Conservation (phyloP, 768 basidiomycete genomes). For the Amylocystis lapponica region DNA sequence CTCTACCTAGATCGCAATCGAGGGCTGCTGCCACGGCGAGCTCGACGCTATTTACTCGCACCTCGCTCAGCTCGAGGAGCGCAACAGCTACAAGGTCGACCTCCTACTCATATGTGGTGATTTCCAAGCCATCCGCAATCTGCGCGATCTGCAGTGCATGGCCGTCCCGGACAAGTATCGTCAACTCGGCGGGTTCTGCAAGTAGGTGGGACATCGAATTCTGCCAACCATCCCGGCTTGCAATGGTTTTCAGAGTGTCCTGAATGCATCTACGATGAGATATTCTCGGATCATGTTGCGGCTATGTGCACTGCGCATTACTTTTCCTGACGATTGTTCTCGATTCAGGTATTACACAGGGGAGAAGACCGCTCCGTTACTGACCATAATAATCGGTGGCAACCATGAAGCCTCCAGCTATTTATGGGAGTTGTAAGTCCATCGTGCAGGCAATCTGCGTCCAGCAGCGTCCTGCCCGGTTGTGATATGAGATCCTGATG, state of each 20-base stretch:
- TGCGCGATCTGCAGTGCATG: constrained; percentile 82
- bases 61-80: constrained; percentile 55
- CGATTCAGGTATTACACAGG: constrained; percentile 78
- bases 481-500: constrained; percentile 2
- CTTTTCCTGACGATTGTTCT: constrained; percentile 1
- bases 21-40: constrained; percentile 94
- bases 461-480: background rate
- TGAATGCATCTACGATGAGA: background rate
- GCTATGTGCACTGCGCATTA: background rate
- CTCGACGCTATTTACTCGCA: constrained; percentile 83
- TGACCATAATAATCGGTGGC: constrained; percentile 94
- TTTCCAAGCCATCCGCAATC: constrained; percentile 89
- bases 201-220: constrained; percentile 37
- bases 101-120: constrained; percentile 92
- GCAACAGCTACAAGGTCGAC: constrained; percentile 66
- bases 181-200: constrained; percentile 77
- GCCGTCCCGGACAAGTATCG: constrained; percentile 89
- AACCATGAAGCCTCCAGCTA: constrained; percentile 98
- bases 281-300: background rate
- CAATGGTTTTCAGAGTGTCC: background rate
- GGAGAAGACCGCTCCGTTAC: constrained; percentile 69
- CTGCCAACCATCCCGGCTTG: background rate
- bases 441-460: background rate
- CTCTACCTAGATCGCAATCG: constrained; percentile 64
- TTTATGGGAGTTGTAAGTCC: constrained; percentile 85